Conservation (phyloP, 345 rosid species). For the Salix exigua region DNA sequence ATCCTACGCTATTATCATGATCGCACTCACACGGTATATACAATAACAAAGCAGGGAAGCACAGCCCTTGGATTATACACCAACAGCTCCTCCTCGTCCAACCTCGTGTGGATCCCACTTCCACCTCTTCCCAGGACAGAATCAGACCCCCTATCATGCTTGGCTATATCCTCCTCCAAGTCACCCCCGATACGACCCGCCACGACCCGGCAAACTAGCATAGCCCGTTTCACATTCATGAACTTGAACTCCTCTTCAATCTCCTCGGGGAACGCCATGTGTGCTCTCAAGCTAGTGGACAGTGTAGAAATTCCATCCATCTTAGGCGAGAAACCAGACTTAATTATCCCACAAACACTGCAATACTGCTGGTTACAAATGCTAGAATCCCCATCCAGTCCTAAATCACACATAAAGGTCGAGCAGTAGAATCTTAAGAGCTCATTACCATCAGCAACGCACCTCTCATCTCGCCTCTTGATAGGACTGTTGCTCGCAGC, state of each 20-base stretch:
- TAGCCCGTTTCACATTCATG: constrained; percentile 91
- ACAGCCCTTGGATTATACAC: constrained; percentile 98
- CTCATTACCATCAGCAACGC: constrained; percentile 96
- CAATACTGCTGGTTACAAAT: constrained; percentile 75
- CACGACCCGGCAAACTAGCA: constrained; percentile 81
- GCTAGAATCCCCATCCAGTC: constrained; percentile 46
- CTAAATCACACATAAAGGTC: constrained; percentile 76
- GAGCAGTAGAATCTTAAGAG: constrained; percentile 86
- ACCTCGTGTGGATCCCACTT: constrained; percentile 38
- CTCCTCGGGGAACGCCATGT: constrained; percentile 76
- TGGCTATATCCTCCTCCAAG: constrained; percentile 38
- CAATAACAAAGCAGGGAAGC: constrained; percentile 94
- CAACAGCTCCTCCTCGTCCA: constrained; percentile 77
- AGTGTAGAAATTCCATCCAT: constrained; percentile 79
- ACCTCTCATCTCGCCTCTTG: constrained; percentile 61
- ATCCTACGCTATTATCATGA: neutral
- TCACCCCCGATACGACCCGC: constrained; percentile 85
- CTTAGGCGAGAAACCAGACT: constrained; percentile 80
- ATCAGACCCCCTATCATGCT: constrained; percentile 64
- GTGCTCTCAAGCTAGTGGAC: constrained; percentile 78
- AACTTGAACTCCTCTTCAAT: constrained; percentile 80
- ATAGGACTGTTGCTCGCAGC: constrained; percentile 47
- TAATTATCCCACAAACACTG: constrained; percentile 76
- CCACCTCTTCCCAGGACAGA: constrained; percentile 64
- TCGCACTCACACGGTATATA: constrained; percentile 47